Evolutionary conservation across 148 eudicot genomes (phyloP).

Genomic region (Heliosperma pusillum): DNA sequence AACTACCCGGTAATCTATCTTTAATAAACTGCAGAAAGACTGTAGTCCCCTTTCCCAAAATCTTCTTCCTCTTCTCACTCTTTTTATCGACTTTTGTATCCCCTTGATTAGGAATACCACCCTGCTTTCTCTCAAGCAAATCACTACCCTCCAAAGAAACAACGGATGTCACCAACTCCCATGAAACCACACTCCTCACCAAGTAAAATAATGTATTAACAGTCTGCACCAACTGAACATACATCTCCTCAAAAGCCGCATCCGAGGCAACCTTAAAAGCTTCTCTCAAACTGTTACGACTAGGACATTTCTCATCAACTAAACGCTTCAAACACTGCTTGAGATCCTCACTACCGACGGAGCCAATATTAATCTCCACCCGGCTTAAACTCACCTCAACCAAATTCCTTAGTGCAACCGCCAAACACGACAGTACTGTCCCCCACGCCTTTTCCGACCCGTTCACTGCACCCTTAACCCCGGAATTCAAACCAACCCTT

Average conservation of each 20-base stretch:
- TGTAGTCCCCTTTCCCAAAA: constrained; percentile 71
- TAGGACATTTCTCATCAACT: constrained; percentile 37
- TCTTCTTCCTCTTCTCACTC: constrained; percentile 59
- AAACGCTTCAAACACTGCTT: constrained; percentile 32
- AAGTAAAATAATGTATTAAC: constrained; percentile 39
- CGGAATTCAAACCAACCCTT: constrained; percentile 56
- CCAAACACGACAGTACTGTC: constrained; percentile 29
- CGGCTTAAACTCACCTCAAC: constrained; percentile 53
- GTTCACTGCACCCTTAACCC: constrained; percentile 23
- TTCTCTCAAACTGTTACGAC: constrained; percentile 25
- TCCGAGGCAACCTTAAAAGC: constrained; percentile 26
- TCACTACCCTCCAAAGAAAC: constrained; percentile 51
- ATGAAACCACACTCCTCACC: constrained; percentile 46
- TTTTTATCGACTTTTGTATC: constrained; percentile 37
- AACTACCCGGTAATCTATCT: constrained; percentile 42
- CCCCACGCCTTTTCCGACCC: constrained; percentile 33
- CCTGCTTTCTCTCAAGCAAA: constrained; percentile 21
- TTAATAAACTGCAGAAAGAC: constrained; percentile 53
- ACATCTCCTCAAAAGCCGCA: constrained; percentile 38
- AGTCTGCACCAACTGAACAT: constrained; percentile 44
- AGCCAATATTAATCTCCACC: constrained; percentile 29
- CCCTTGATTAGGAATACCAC: constrained; percentile 24
- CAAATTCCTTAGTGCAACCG: constrained; percentile 33
- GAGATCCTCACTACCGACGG: constrained; percentile 31
- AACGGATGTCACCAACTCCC: constrained; percentile 59